Base-by-base conservation (phyloP, 371 early-diverging fungal species). In the Chytridiales sp. region DNA sequence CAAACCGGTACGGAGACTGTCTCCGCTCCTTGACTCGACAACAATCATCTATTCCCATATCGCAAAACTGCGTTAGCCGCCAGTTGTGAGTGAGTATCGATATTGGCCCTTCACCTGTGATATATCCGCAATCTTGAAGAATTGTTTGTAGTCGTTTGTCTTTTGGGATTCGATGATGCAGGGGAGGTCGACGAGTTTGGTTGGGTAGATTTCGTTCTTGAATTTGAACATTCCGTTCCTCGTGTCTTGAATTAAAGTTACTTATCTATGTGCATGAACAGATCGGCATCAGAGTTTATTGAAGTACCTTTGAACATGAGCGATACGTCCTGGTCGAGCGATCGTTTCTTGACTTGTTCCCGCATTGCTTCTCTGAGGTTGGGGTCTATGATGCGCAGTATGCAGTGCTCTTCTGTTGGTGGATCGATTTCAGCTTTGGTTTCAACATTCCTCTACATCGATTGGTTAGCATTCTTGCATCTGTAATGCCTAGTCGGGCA, bases 51-150 rank as follows among this genome's bases (percentile, higher is more conserved):
- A 15, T n/a, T 15, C 9, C 21, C 44, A 8, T 6, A 22, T 43
- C 15, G n/a, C n/a, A n/a, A n/a, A n/a, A n/a, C n/a, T n/a, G n/a
- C n/a, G n/a, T n/a, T n/a, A n/a, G n/a, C n/a, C n/a, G n/a, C n/a
- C n/a, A n/a, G n/a, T n/a, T n/a, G n/a, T n/a, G n/a, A n/a, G n/a
- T n/a, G 6, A 43, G 6, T 31, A 35, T 42, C 40, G 13, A 24
- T 8, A 36, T 56, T 4, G 6, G n/a, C 6, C 0, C 8, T 36
- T 4, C 11, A 64, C 59, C 48, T 94, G 98, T 4, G 87, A 92
- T n/a, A 97, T 89, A 64, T 99, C 99, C 11, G 92, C 93, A n/a
- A 96, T 86, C 75, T 99, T 99, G 69, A 92, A 92, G 62, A 95
- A 82, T 67, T 96, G 97, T 66, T 95, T 95, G 55, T 89, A 89